Evolutionary conservation across 768 basidiomycete genomes (phyloP).

Genomic region (Leucocoprinus birnbaumii): DNA sequence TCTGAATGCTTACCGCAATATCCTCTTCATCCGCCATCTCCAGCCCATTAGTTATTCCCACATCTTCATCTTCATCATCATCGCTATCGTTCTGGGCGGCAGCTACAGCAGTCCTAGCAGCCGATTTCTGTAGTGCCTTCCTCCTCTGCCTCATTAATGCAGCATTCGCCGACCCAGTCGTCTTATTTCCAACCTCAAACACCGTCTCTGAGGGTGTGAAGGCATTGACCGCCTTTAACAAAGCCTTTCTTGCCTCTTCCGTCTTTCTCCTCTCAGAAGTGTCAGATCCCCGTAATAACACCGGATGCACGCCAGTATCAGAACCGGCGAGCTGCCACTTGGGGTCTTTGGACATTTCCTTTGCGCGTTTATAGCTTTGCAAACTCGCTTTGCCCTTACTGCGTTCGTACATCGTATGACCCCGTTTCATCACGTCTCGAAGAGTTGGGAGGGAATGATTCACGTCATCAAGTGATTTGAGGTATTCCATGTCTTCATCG

Average conservation of each 20-base stretch:
- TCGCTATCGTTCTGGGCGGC: slow-evolving; percentile 31
- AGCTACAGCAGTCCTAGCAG: slow-evolving; percentile 38
- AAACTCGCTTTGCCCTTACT: slow-evolving; percentile 88
- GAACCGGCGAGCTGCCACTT: slow-evolving; percentile 71
- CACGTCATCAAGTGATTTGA: slow-evolving; percentile 59
- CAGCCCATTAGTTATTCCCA: slow-evolving; percentile 30
- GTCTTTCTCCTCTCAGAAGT: slow-evolving; percentile 33
- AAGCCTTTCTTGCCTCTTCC: slow-evolving; percentile 56
- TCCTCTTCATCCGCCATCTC: slow-evolving; percentile 82
- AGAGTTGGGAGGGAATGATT: slow-evolving; percentile 65
- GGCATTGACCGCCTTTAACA: slow-evolving; percentile 73
- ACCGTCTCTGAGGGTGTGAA: slow-evolving; percentile 90
- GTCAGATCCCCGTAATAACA: slow-evolving; percentile 43
- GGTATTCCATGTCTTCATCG: slow-evolving; percentile 84
- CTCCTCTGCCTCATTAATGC: slow-evolving; percentile 87
- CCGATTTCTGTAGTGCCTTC: slow-evolving; percentile 70
- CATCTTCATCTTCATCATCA: slow-evolving; percentile 32
- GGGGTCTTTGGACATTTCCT: slow-evolving; percentile 74
- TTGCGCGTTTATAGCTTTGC: slow-evolving; percentile 84
- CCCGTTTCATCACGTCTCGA: slow-evolving; percentile 82
- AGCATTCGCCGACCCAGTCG: slow-evolving; percentile 59
- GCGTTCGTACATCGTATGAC: slow-evolving; percentile 92
- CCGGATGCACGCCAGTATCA: slow-evolving; percentile 70
- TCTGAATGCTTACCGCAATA: slow-evolving; percentile 51
- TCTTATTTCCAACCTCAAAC: slow-evolving; percentile 83